Evolutionary conservation across 2,329 filamentous ascomycete genomes (phyloP).

Genomic region (Rutstroemia sp.): DNA sequence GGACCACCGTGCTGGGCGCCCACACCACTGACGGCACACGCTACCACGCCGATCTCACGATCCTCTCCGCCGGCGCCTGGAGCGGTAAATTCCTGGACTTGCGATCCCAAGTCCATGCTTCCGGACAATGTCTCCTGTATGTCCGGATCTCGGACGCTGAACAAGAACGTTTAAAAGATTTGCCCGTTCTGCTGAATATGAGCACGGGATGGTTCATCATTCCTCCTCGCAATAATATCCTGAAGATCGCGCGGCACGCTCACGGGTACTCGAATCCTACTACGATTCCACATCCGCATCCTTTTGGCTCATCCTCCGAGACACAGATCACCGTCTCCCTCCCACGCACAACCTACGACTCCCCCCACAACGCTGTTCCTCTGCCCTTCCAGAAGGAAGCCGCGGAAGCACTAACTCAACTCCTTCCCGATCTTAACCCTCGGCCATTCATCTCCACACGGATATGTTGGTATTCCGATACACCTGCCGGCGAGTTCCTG

Average conservation of each 20-base stretch:
- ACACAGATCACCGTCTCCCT: conserved; percentile 14
- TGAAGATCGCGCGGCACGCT: conserved; percentile 55
- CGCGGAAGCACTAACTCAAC: conserved; percentile 26
- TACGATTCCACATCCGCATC: conserved; percentile 17
- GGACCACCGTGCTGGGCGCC: conserved; percentile 45
- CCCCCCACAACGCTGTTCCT: conserved; percentile 19
- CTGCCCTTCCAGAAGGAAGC: conserved; percentile 18
- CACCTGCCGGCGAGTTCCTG: conserved; percentile 55
- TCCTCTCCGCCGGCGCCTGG: conserved; percentile 86
- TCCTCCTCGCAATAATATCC: conserved; percentile 48
- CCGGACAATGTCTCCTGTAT: conserved; percentile 76
- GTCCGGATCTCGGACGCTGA: conserved; percentile 66
- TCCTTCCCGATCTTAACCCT: conserved; percentile 47
- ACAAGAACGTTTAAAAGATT: conserved; percentile 52
- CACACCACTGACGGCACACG: conserved; percentile 41
- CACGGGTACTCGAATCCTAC: conserved; percentile 47
- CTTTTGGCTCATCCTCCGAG: background rate
- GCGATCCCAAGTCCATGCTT: conserved; percentile 67
- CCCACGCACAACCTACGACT: conserved; percentile 19
- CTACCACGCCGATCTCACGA: conserved; percentile 60
- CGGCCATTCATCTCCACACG: conserved; percentile 43
- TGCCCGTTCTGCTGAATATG: conserved; percentile 69
- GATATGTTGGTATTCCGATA: conserved; percentile 61
- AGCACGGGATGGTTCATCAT: conserved; percentile 68
- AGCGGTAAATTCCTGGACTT: conserved; percentile 71